Evolutionary conservation across 805 yeast species (phyloP), one percentile per base, ranked within the genome.

Genomic region (Ogataea naganishii): DNA sequence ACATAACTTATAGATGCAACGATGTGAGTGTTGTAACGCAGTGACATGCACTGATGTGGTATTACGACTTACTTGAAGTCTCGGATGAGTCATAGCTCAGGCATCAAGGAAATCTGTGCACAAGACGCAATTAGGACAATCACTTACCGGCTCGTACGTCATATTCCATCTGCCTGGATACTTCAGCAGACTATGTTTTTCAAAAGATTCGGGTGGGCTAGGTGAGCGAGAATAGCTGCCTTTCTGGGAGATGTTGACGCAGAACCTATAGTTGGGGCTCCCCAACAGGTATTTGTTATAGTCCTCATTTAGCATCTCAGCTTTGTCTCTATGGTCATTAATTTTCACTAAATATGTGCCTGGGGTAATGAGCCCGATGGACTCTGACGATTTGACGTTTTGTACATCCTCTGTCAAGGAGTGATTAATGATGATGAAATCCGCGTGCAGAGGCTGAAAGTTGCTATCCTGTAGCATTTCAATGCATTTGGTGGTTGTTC

Each of bases 111-210:
- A 30, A 13, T 23, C 31, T 13, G 26, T 14, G 12, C 40, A 39
- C 10, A 25, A 12, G 5, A 27, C 26, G 11, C 27, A 29, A 6
- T 20, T 13, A n/a, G 32, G 26, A 15, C 19, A 14, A 13, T 21
- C 24, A 21, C 12, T 21, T 3, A 20, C 11, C 3, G 23, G 14
- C 8, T 15, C 23, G 31, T 47, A 47, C 5, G 35, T 11, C 17
- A 47, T 28, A 26, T 43, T 47, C 52, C 52, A 47, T 18, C 47
- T 32, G 4, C 51, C 52, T 1, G 38, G 37, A 17, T 26, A 34
- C 12, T 26, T 24, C 14, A 25, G 19, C 11, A 15, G 27, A 18
- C 32, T 16, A 4, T 10, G 22, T 7, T 26, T 3, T 11, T 4
- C 6, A 5, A 14, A 6, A 15, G 17, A n/a, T 18, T 13, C 18